Evolutionary conservation across 1,284 basidiomycete species (phyloP).

Genomic region (Sanguinoderma infundibulare): DNA sequence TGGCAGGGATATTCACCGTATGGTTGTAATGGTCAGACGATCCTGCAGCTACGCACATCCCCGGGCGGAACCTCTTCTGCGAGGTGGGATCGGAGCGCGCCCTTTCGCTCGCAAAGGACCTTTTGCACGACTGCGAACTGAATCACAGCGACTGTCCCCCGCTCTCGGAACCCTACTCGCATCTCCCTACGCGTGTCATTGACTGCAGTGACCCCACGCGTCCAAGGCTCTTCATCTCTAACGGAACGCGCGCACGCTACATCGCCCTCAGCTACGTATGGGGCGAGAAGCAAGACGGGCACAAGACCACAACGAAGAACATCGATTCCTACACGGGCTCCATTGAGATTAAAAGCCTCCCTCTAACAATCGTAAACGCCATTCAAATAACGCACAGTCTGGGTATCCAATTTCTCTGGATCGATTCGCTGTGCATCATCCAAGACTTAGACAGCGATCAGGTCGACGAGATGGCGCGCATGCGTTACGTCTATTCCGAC

Average conservation of each 20-base stretch:
- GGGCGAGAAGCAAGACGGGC: conserved; percentile 13
- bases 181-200: conserved; percentile 13
- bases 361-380: conserved; percentile 5
- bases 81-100: no score
- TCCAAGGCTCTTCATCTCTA: background rate
- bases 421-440: conserved; percentile 3
- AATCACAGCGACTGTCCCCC: no score
- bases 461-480: conserved; percentile 1
- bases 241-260: background rate
- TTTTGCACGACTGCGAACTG: no score
- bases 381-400: conserved; percentile 3
- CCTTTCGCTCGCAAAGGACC: no score
- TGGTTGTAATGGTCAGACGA: no score
- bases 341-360: background rate
- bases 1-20: no score
- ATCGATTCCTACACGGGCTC: background rate
- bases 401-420: conserved; percentile 4
- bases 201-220: conserved; percentile 8
- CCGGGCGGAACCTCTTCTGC: no score
- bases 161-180: no score
- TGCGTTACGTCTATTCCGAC: conserved; percentile 1
- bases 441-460: conserved; percentile 4
- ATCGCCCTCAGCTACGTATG: conserved; percentile 20
- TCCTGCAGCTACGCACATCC: no score
- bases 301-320: conserved; percentile 4